Evolutionary conservation across 176 grass and related monocot genomes (phyloP).

Genomic region (Coix lacrymajobi): DNA sequence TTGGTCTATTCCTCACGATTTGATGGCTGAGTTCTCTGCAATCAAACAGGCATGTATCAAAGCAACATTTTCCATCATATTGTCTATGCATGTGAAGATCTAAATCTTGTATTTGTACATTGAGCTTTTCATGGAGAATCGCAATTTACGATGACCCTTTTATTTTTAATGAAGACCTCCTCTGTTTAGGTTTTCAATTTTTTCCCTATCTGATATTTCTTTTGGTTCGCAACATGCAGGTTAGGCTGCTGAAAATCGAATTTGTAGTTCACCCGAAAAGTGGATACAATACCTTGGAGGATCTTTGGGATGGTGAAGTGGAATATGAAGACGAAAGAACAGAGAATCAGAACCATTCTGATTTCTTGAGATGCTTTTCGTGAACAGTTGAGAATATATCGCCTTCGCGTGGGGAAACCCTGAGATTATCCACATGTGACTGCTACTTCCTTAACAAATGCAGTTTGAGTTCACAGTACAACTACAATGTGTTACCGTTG

Average conservation of each 20-base stretch:
- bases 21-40: conserved; percentile 38
- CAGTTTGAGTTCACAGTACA: background rate
- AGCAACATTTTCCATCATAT: background rate
- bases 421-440: background rate
- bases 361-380: background rate
- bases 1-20: conserved; percentile 50
- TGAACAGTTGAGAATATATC: background rate
- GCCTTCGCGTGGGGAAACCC: background rate
- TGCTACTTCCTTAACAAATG: background rate
- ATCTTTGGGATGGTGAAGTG: conserved; percentile 48
- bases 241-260: conserved; percentile 19
- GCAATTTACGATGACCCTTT: background rate
- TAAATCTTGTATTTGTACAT: background rate
- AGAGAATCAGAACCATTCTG: background rate
- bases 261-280: conserved; percentile 21
- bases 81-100: background rate
- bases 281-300: conserved; percentile 43
- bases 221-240: conserved; percentile 27
- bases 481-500: background rate
- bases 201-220: background rate
- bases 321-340: background rate
- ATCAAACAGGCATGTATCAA: conserved; percentile 35
- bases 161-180: background rate
- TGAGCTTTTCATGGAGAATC: background rate
- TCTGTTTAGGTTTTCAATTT: background rate